Conservation (phyloP, 768 basidiomycete species). For the Leucosporidium creatinivorum region DNA sequence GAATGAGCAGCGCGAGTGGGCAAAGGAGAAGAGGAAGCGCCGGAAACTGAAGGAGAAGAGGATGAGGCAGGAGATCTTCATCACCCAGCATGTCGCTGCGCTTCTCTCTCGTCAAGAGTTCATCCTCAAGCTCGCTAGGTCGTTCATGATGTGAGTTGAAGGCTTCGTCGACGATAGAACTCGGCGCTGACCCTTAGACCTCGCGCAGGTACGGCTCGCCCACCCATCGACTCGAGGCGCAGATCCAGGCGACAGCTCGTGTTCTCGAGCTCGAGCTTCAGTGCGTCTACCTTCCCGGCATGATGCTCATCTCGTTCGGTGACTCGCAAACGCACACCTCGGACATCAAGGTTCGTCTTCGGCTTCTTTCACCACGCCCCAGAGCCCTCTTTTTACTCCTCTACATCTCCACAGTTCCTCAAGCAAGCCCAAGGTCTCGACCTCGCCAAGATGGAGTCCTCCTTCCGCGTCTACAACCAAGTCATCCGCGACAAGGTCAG, state of each 20-base stretch:
- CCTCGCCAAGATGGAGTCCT: constrained; percentile 59
- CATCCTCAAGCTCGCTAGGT: constrained; percentile 47
- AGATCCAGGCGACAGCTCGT: constrained; percentile 48
- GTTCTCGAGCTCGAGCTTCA: constrained; percentile 45
- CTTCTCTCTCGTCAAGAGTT: constrained; percentile 48
- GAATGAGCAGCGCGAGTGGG: constrained; percentile 31
- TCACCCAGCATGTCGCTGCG: constrained; percentile 53
- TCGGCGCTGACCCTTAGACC: neutral
- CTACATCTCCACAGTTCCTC: constrained; percentile 20
- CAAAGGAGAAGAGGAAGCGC: constrained; percentile 40
- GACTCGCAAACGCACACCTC: constrained; percentile 70
- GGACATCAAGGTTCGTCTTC: constrained; percentile 51
- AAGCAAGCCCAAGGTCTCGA: constrained; percentile 50
- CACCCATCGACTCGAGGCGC: constrained; percentile 47
- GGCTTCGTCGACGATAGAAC: rapidly evolving
- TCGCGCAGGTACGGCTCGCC: constrained; percentile 41
- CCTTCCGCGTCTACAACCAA: constrained; percentile 28
- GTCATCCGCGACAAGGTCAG: constrained; percentile 64
- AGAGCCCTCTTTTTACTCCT: neutral
- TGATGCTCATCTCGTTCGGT: constrained; percentile 72
- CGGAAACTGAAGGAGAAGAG: constrained; percentile 49
- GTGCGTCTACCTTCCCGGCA: constrained; percentile 45
- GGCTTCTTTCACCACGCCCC: neutral
- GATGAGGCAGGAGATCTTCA: constrained; percentile 67
- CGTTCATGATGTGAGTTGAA: constrained; percentile 45